Percentiles rank a stretch among this genome's conserved stretches.
Conservation (phyloP, 352 stramenopile genomes). For the Pythium vanterpoolii region DNA sequence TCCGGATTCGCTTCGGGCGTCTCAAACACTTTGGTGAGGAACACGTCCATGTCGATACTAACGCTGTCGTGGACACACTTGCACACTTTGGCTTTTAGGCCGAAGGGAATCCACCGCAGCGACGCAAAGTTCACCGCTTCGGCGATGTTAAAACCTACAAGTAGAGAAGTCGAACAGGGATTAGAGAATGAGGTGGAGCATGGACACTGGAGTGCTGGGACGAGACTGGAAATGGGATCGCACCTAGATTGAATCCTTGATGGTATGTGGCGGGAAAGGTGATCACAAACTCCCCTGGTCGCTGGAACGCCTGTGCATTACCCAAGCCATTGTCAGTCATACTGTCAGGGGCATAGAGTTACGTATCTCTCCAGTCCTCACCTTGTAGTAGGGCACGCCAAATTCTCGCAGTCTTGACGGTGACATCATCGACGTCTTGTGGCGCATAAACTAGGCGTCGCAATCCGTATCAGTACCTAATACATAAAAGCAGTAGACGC, state of each 20-base stretch:
- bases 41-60: conserved; percentile 83
- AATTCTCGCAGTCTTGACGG: conserved; percentile 78
- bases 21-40: conserved; percentile 69
- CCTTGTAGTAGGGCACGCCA: conserved; percentile 77
- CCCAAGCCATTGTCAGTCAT: not conserved
- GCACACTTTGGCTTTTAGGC: conserved; percentile 83
- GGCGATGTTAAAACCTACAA: conserved; percentile 87
- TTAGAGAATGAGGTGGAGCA: not conserved
- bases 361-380: conserved; percentile 7
- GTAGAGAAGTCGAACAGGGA: not conserved
- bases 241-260: conserved; percentile 88
- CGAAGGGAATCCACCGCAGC: conserved; percentile 78
- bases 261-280: conserved; percentile 90
- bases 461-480: too few relatives aligned
- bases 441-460: conserved; percentile 81
- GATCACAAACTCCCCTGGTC: conserved; percentile 90
- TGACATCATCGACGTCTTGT: conserved; percentile 92
- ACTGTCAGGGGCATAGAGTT: not conserved
- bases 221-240: not conserved
- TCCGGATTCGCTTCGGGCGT: conserved; percentile 26
- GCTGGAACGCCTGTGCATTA: conserved; percentile 61
- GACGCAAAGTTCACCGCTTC: conserved; percentile 91
- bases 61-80: conserved; percentile 83
- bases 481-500: not conserved
- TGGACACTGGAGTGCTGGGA: not conserved